Evolutionary conservation across 2,329 filamentous ascomycete species (phyloP), one percentile per base, ranked within the genome.

Genomic region (Claviceps lovelessii): DNA sequence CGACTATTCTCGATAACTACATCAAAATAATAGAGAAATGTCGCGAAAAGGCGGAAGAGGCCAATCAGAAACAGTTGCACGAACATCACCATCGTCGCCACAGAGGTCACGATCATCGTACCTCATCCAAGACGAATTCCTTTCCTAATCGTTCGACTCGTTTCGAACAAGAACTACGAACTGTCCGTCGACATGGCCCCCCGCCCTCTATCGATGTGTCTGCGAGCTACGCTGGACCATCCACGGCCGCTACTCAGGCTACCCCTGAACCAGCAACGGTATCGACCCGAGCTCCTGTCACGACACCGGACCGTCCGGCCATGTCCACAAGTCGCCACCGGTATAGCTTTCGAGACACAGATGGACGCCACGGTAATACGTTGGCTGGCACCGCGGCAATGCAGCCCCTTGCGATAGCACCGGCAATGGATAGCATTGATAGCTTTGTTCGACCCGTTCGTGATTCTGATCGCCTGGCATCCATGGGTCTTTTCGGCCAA

Each of bases 1-100:
- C 93, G 54, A 97, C 93, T 50, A 95, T 98, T 54, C 82, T 98
- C 57, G 90, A 96, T 72, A 97, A 97, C 71, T 98, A 98, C 72
- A 91, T 96, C 73, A 90, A 94, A 67, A 89, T 96, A 57, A 84
- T 96, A 60, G 91, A 97, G 63, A 91, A 90, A 70, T 88, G 87
- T 67, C 85, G 88, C 58, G 88, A 93, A 67, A 88, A 88, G 72
- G 84, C 84, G 35, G 90, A 96, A 64, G 81, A 95, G 66, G 79
- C 82, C 54, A 93, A 94, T 64, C 77, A 83, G 63, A 87, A 88
- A 63, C 77, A 82, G 62, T 74, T 78, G 42, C 72, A 75, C 51
- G 75, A 79, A 42, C 73, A 77, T 60, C 73, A 76, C 49, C 65
- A 70, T 57, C 75, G 77, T 49, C 58, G 58, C n/a, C 75, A 79